Percentiles rank a stretch among this genome's conserved stretches.
phyloP scores from a whole-genome alignment of 441 rosid species.

The Croton setiger region DNA sequence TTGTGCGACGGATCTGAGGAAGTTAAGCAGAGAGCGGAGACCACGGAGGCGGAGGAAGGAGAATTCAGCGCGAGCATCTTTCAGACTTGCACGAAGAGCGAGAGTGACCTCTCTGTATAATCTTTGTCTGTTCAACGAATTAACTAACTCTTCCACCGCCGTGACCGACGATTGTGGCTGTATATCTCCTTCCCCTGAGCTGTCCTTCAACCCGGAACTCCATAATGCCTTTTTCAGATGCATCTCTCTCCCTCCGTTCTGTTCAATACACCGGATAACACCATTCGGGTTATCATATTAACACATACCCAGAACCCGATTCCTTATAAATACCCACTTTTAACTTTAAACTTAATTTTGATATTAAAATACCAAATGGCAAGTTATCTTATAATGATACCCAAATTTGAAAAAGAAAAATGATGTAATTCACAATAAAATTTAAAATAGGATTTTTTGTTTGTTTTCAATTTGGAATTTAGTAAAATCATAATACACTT shows the following conservation, averaged over 20 bases:
- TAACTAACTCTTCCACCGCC: slow-evolving; percentile 69
- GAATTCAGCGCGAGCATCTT: slow-evolving; percentile 82
- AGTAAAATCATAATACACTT: too few relatives aligned
- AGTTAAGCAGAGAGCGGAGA: slow-evolving; percentile 76
- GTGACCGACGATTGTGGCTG: slow-evolving; percentile 27
- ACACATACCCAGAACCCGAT: too few relatives aligned
- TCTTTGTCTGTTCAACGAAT: slow-evolving; percentile 57
- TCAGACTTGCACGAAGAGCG: slow-evolving; percentile 76
- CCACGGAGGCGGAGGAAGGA: slow-evolving; percentile 86
- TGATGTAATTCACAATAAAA: too few relatives aligned
- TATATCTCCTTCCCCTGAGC: slow-evolving; percentile 21
- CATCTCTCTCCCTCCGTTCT: slow-evolving; percentile 27
- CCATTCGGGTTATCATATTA: too few relatives aligned
- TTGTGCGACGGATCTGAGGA: slow-evolving; percentile 65
- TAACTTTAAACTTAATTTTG: too few relatives aligned
- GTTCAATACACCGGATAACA: background rate
- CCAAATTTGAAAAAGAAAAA: too few relatives aligned
- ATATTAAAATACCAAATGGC: too few relatives aligned
- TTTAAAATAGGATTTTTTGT: too few relatives aligned
- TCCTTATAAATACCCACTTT: too few relatives aligned
- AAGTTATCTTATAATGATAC: too few relatives aligned
- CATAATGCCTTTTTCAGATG: slow-evolving; percentile 66
- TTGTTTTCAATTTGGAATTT: too few relatives aligned
- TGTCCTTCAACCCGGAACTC: slow-evolving; percentile 51
- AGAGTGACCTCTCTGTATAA: slow-evolving; percentile 81